Evolutionary conservation across 805 yeast genomes (phyloP), one percentile per base, ranked within the genome.

Genomic region (Candida multigemmis): DNA sequence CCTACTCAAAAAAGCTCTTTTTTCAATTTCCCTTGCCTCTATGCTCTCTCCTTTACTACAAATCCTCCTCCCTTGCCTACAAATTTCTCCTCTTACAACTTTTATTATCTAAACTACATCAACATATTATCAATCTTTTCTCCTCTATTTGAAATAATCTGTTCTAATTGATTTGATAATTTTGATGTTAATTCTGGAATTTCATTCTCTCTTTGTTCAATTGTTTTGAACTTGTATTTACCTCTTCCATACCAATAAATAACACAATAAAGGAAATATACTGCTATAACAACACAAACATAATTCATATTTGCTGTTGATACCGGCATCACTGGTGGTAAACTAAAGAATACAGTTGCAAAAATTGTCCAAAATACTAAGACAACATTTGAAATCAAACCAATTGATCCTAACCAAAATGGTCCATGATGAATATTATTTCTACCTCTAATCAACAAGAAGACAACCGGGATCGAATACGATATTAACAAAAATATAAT

Each of bases 271-370:
- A 54, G 8, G 4, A 60, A 41, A 41, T 57, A 65, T 7, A 73
- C 73, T 2, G 40, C 52, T 24, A 46, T 26, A 12, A 72, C 80
- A 6, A 67, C 80, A 17, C 68, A 48, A 10, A 76, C 74, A 38
- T 79, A 79, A 46, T 79, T 79, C 86, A 79, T 79, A 35, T 65
- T 63, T 21, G 70, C 68, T 19, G 62, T 65, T 3, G 63, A 58
- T 3, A 66, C 85, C 2, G 86, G 87, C 68, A 71, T 60, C 7
- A 55, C 56, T 14, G 72, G 53, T 16, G 87, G 86, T 58, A 78
- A 71, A 23, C 74, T 71, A 56, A 69, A 77, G 50, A 78, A 72
- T 2, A 75, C 65, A 4, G 71, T 34, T 5, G 77, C 66, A 41
- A 79, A 78, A 0, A 65, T 25, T 0, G 82, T 62, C 81, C 84